A percentile compares a stretch with the other conserved stretches of the same genome.
These are phyloP conservation scores for Corymbia citriodora DNA, from an alignment of 441 rosid species.

Conservation along the genomic window DNA sequence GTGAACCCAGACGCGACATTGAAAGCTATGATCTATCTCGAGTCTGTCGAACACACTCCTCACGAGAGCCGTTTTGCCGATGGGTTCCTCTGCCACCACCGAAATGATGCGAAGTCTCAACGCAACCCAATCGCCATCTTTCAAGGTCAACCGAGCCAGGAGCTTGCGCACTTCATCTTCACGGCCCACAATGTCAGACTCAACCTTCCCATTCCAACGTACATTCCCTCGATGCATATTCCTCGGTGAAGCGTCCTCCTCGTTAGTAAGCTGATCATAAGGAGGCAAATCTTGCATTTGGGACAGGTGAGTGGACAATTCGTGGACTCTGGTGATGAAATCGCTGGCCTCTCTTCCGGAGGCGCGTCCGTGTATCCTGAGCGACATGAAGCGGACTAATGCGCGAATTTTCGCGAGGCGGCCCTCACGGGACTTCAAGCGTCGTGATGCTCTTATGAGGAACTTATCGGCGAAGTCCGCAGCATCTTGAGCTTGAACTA, in stretches of 20 bases:
- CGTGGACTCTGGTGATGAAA: not conserved
- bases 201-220: not conserved
- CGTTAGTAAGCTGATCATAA: not conserved
- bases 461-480: not conserved
- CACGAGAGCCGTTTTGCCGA: not conserved
- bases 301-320: not conserved
- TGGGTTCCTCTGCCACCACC: not conserved
- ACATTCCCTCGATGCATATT: not conserved
- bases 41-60: not conserved
- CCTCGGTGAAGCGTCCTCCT: fast-evolving
- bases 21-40: not conserved
- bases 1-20: not conserved
- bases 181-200: not conserved
- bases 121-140: not conserved
- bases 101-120: not conserved
- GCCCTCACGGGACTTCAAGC: not conserved
- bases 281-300: not conserved
- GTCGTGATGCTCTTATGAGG: not conserved
- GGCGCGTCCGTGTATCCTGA: not conserved
- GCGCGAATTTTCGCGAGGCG: not conserved
- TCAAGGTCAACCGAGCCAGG: not conserved
- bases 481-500: fast-evolving
- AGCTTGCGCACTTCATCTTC: fast-evolving
- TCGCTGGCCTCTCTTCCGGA: not conserved
- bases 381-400: not conserved